These are phyloP conservation scores for Taiwanofungus camphoratus DNA, from an alignment of 1,284 basidiomycete species.

Conservation along the genomic window DNA sequence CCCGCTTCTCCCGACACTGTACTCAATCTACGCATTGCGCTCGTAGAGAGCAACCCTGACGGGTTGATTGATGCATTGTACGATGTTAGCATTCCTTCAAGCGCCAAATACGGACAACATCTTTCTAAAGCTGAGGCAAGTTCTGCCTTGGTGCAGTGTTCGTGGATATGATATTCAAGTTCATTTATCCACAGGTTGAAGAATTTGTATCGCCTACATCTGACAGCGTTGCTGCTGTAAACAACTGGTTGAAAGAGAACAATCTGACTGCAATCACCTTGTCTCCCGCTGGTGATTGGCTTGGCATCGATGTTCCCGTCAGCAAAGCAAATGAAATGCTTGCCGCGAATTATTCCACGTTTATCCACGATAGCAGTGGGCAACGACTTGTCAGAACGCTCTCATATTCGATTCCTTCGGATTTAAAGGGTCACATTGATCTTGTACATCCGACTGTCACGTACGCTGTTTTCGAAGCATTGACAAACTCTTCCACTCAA, in stretches of 20 bases:
- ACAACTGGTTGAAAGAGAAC: constrained; percentile 29
- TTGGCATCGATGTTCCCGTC: constrained; percentile 17
- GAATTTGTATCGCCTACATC: constrained; percentile 30
- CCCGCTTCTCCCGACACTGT: constrained; percentile 15
- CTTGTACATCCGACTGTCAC: constrained; percentile 30
- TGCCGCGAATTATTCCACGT: constrained; percentile 27
- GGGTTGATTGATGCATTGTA: constrained; percentile 22
- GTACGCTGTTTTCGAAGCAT: constrained; percentile 9
- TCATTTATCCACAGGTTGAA: constrained; percentile 25
- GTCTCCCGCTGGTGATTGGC: constrained; percentile 21
- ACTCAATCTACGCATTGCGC: constrained; percentile 21
- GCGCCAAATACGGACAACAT: constrained; percentile 23
- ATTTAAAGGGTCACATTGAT: constrained; percentile 28
- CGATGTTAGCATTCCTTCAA: constrained; percentile 25
- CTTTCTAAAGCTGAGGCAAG: constrained; percentile 25
- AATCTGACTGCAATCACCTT: constrained; percentile 22
- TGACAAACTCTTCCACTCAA: no score
- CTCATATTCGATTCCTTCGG: constrained; percentile 30
- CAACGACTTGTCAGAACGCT: constrained; percentile 28
- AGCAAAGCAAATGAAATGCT: constrained; percentile 31
- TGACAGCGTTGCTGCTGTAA: constrained; percentile 28
- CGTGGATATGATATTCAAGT: not conserved
- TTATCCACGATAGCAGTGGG: constrained; percentile 25
- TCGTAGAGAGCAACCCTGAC: constrained; percentile 18
- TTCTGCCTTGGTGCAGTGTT: not conserved